Percentiles rank a stretch among this genome's conserved stretches.
These are phyloP conservation scores for Melastoma candidum DNA, from an alignment of 441 rosid species.

Conservation along the genomic window DNA sequence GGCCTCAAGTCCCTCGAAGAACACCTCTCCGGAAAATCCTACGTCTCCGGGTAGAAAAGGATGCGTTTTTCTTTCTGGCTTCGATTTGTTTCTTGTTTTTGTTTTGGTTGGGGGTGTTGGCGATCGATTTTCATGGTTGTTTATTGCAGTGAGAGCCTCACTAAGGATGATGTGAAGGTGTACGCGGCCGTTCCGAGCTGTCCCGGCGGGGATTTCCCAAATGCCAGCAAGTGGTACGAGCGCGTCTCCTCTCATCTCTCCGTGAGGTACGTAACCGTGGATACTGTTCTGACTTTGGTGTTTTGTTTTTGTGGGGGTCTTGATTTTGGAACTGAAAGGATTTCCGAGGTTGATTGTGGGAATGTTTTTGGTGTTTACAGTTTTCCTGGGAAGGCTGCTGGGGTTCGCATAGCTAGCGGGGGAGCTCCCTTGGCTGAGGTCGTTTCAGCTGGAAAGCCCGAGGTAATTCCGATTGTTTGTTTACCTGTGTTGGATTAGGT, in stretches of 20 bases:
- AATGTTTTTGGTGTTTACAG: slow-evolving; percentile 20
- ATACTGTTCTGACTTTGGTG: not conserved
- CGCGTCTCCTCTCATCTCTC: slow-evolving; percentile 54
- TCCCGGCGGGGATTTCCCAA: slow-evolving; percentile 57
- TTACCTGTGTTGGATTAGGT: too few species aligned
- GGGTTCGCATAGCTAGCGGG: slow-evolving; percentile 51
- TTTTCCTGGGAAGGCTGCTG: slow-evolving; percentile 79
- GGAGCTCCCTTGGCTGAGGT: slow-evolving; percentile 13
- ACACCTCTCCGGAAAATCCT: slow-evolving; percentile 43
- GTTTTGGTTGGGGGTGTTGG: not conserved
- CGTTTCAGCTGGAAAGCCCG: slow-evolving; percentile 29
- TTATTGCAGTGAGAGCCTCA: slow-evolving; percentile 29
- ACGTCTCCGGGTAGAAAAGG: slow-evolving; percentile 40
- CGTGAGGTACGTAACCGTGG: slow-evolving; percentile 36
- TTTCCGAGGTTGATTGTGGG: too few species aligned
- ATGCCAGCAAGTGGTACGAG: slow-evolving; percentile 71
- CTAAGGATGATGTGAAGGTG: slow-evolving; percentile 76
- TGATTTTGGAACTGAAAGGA: not conserved
- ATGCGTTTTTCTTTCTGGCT: not conserved
- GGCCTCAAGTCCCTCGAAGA: slow-evolving; percentile 52
- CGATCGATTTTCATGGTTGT: not conserved
- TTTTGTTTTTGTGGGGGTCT: not conserved
- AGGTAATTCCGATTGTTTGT: slow-evolving; percentile 15
- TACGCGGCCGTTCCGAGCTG: slow-evolving; percentile 57
- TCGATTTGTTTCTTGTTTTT: too few species aligned